Conservation (phyloP, 2,329 filamentous ascomycete species). For the Phyllosticta citrichinensis region DNA sequence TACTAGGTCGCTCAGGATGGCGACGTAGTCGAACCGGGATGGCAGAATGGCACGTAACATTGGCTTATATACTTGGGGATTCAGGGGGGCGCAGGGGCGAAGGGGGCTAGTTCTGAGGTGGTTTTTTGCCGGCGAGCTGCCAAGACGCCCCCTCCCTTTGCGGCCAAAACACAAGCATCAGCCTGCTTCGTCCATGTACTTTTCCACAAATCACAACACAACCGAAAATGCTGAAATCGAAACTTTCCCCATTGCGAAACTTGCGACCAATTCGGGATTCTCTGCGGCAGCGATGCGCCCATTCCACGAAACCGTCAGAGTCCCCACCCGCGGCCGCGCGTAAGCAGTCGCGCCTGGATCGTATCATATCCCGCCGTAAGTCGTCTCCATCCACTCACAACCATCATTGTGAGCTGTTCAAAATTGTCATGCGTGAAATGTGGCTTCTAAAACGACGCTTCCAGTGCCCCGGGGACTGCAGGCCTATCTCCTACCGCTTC, state of each 20-base stretch:
- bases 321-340: background rate
- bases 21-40: too few species aligned
- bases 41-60: background rate
- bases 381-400: background rate
- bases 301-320: background rate
- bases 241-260: background rate
- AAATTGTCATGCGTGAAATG: background rate
- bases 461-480: slow-evolving; percentile 53
- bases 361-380: slow-evolving; percentile 6
- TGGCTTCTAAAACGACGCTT: background rate
- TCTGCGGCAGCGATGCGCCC: background rate
- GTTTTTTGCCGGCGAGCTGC: background rate
- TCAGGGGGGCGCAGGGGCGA: background rate
- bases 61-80: background rate
- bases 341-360: slow-evolving; percentile 8
- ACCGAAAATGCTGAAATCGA: background rate
- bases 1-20: too few species aligned
- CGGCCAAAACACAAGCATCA: background rate
- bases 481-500: slow-evolving; percentile 58
- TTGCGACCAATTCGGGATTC: background rate
- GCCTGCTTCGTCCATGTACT: background rate
- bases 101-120: background rate
- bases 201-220: background rate
- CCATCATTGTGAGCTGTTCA: background rate
- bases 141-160: background rate